Evolutionary conservation across 2,329 filamentous ascomycete genomes (phyloP).

Genomic region (Lojkania enalia): DNA sequence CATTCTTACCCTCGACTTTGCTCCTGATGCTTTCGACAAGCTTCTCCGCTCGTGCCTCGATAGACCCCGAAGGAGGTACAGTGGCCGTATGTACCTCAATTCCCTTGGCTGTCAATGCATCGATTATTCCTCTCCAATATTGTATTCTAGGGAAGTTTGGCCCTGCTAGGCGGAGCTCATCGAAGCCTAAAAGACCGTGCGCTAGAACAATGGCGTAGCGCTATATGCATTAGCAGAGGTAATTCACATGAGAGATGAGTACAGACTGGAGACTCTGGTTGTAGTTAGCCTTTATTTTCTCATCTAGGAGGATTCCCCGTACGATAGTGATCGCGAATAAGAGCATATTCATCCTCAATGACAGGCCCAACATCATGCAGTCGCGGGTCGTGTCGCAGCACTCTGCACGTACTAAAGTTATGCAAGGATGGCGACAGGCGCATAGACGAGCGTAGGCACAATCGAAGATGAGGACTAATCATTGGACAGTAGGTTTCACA

Average conservation of each 20-base stretch:
- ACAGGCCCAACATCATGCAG: constrained; percentile 55
- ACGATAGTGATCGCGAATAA: constrained; percentile 62
- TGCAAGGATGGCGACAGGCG: constrained; percentile 10
- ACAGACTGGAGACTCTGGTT: constrained; percentile 37
- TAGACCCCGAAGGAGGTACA: constrained; percentile 62
- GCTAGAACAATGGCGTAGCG: constrained; percentile 65
- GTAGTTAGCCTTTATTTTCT: constrained; percentile 16
- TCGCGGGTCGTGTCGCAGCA: constrained; percentile 50
- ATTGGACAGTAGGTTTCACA: constrained; percentile 28
- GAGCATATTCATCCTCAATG: constrained; percentile 65
- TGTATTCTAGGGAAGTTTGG: constrained; percentile 59
- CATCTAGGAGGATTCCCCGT: constrained; percentile 7
- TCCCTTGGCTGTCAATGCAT: constrained; percentile 59
- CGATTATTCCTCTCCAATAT: constrained; percentile 67
- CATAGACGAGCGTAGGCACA: constrained; percentile 21
- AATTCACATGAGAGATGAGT: constrained; percentile 42
- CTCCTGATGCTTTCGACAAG: constrained; percentile 57
- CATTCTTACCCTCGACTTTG: constrained; percentile 57
- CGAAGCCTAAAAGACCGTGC: constrained; percentile 68
- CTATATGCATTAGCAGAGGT: constrained; percentile 9
- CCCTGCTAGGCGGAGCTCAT: constrained; percentile 61
- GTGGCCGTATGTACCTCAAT: constrained; percentile 64
- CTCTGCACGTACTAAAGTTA: constrained; percentile 27
- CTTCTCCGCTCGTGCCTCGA: constrained; percentile 60
- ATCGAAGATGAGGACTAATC: constrained; percentile 35